Evolutionary conservation across 441 rosid genomes (phyloP).

Genomic region (Theobroma grandiflorum): DNA sequence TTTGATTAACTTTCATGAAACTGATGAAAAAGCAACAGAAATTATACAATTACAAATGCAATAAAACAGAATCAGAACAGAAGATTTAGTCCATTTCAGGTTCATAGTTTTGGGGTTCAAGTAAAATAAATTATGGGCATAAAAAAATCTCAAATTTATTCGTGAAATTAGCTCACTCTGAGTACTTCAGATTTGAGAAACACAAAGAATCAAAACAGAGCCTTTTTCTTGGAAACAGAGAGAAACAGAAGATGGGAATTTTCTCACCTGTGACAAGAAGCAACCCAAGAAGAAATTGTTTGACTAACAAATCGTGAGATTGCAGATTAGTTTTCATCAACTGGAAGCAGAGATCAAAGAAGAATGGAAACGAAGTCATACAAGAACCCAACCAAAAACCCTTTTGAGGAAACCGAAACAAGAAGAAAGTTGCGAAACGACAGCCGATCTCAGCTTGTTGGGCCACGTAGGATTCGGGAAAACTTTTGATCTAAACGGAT

Average conservation of each 20-base stretch:
- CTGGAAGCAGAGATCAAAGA: constrained; percentile 14
- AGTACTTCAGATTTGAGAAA: constrained; percentile 1
- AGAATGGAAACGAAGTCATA: constrained; percentile 9
- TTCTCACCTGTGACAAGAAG: constrained; percentile 18
- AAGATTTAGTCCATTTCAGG: background rate
- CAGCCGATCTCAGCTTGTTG: background rate
- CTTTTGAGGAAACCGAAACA: background rate
- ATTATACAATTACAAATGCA: background rate
- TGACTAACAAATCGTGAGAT: background rate
- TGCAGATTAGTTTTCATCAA: background rate
- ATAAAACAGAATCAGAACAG: background rate
- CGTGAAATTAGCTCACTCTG: background rate
- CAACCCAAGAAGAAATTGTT: background rate
- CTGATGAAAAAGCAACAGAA: background rate
- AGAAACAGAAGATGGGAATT: background rate
- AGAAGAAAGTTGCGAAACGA: background rate
- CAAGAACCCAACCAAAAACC: background rate
- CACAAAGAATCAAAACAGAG: constrained; percentile 1
- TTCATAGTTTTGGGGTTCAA: background rate
- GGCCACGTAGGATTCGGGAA: background rate
- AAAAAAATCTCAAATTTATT: background rate
- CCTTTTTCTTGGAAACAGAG: background rate
- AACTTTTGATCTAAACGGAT: constrained; percentile 28
- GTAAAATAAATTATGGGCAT: background rate
- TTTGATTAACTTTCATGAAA: background rate